Evolutionary conservation across 2,329 filamentous ascomycete species (phyloP).

Genomic region (Chlorencoelia australis): DNA sequence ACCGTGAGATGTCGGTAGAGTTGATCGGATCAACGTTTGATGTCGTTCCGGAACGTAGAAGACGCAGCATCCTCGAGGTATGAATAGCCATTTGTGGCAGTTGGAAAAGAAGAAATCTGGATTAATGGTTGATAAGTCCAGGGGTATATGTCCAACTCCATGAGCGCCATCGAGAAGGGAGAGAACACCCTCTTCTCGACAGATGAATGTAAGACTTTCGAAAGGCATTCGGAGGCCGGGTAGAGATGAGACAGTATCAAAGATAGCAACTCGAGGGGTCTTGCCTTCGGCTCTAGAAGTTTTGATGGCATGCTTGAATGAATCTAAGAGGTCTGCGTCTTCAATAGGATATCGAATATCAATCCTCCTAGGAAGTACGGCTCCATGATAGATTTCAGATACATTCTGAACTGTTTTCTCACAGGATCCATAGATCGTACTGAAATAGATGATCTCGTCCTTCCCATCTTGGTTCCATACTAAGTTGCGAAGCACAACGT

Average conservation of each 20-base stretch:
- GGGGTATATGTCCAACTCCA: slow-evolving; percentile 64
- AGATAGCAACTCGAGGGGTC: slow-evolving; percentile 57
- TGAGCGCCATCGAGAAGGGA: slow-evolving; percentile 74
- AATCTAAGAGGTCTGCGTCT: slow-evolving; percentile 53
- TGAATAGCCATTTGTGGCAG: slow-evolving; percentile 83
- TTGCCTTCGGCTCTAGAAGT: slow-evolving; percentile 45
- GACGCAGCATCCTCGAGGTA: slow-evolving; percentile 69
- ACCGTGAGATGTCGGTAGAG: slow-evolving; percentile 72
- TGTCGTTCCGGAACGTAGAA: slow-evolving; percentile 71
- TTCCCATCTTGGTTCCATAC: slow-evolving; percentile 45
- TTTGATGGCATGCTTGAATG: slow-evolving; percentile 50
- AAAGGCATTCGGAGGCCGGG: slow-evolving; percentile 77
- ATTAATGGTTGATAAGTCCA: slow-evolving; percentile 57
- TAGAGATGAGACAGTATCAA: slow-evolving; percentile 70
- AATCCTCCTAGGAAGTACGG: slow-evolving; percentile 43
- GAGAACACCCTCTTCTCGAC: slow-evolving; percentile 55
- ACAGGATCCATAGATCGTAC: slow-evolving; percentile 42
- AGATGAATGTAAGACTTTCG: slow-evolving; percentile 53
- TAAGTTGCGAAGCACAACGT: slow-evolving; percentile 71
- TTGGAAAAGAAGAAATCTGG: slow-evolving; percentile 85
- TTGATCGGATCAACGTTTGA: slow-evolving; percentile 63
- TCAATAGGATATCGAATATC: slow-evolving; percentile 56
- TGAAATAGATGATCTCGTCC: slow-evolving; percentile 72
- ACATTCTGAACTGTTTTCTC: slow-evolving; percentile 63
- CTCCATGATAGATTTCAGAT: slow-evolving; percentile 48